Base-by-base conservation (phyloP, 768 basidiomycete species). In the Leccinum arenicola region DNA sequence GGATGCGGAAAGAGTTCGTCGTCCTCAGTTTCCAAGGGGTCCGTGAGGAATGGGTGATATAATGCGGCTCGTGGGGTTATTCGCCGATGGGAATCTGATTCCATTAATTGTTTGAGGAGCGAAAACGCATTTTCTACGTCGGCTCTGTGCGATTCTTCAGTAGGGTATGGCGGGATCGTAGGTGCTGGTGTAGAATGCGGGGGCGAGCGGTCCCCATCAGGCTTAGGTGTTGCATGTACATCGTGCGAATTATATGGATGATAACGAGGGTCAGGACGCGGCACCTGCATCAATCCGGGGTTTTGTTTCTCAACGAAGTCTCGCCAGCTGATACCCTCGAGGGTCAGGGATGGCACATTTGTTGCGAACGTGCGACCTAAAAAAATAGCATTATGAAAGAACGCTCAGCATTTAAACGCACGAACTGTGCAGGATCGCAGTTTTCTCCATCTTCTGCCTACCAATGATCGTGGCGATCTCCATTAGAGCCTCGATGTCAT, bases 401-500 rank as follows among this genome's bases (percentile, higher is more conserved):
- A 54, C 52, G 43, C 23, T 35, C 21, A 10, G 36, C 47, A 57
- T 40, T 9, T 33, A 49, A 27, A 17, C 11, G 29, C 43, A 78
- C 87, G 63, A 70, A 98, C 96, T 93, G 71, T 99, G 97, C 47
- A 98, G 70, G 19, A 89, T 83, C 0, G 95, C 96, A 38, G 86
- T 82, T 68, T 82, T 87, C 69, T 96, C 96, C 82, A 97, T 92
- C 54, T 82, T 82, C 62, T 80, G 82, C 61, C 83, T 83, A 8
- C 97, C 97, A 61, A 97, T 84, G 48, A 99, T 87, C 11, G 85
- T 78, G 15, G 93, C 89, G 55, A 98, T 88, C 74, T 99, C 97
- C 88, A 98, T 91, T 19, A 98, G 78, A 6, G 95, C 97, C 72
- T 99, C 96, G 36, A 88, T 83, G 69, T 99, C 97, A 67, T 98